Conservation (phyloP, 2,329 filamentous ascomycete species). For the Dactylellina cionopaga region DNA sequence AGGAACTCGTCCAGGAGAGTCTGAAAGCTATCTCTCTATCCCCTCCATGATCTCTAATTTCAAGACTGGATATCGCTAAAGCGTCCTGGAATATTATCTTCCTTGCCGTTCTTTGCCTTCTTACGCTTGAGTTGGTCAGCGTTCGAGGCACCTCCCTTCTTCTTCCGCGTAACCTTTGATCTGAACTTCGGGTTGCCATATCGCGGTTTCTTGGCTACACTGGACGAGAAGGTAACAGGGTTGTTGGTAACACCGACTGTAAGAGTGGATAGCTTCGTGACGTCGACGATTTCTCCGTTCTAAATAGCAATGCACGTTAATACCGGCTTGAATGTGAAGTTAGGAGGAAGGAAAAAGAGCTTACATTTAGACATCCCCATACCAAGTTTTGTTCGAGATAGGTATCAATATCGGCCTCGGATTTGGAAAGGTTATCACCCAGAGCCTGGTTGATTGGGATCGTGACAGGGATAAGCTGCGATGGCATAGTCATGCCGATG, state of each 20-base stretch:
- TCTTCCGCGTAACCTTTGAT: slow-evolving; percentile 6
- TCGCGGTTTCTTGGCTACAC: slow-evolving; percentile 1
- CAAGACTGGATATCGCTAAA: too few species aligned
- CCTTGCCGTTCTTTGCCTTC: slow-evolving; percentile 7
- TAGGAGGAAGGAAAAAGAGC: too few species aligned
- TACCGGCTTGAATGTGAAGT: too few species aligned
- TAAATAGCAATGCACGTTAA: not conserved
- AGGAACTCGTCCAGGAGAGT: too few species aligned
- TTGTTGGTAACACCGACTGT: slow-evolving; percentile 38
- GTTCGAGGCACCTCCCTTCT: slow-evolving; percentile 14
- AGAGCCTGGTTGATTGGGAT: slow-evolving; percentile 17
- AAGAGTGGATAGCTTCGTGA: slow-evolving; percentile 1
- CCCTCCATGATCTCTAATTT: too few species aligned
- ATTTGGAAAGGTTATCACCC: not conserved
- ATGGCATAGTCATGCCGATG: slow-evolving; percentile 8
- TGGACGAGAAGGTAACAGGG: not conserved
- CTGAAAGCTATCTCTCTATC: too few species aligned
- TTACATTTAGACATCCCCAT: slow-evolving; percentile 25
- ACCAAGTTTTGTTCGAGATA: slow-evolving; percentile 23
- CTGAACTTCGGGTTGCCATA: slow-evolving; percentile 17
- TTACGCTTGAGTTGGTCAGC: slow-evolving; percentile 3
- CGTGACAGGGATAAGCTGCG: slow-evolving; percentile 9
- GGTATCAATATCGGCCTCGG: slow-evolving; percentile 4
- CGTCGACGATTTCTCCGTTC: slow-evolving; percentile 4
- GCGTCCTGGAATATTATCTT: too few species aligned